Conservation (phyloP, 1,284 basidiomycete species). For the Thelephora terrestris region DNA sequence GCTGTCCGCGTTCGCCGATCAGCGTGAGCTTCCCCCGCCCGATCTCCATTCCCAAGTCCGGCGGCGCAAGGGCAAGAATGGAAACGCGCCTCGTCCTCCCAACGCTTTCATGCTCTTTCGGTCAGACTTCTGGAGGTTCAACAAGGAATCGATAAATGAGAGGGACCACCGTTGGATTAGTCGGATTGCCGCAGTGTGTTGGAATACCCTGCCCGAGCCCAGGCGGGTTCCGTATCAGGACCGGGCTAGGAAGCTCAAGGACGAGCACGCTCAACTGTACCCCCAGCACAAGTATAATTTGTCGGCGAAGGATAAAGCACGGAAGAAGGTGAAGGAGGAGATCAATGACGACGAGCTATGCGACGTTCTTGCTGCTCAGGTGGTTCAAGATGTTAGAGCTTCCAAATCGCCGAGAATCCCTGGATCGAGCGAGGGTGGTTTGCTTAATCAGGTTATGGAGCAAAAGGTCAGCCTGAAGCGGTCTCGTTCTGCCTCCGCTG, state of each 20-base stretch:
- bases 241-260: conserved; percentile 37
- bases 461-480: background rate
- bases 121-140: conserved; percentile 50
- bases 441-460: background rate
- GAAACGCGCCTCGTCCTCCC: conserved; percentile 61
- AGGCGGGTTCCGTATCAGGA: conserved; percentile 31
- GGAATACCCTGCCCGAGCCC: conserved; percentile 27
- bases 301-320: conserved; percentile 18
- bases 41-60: conserved; percentile 21
- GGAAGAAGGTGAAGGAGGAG: conserved; percentile 22
- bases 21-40: background rate
- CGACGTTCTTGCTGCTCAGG: conserved; percentile 12
- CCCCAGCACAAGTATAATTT: conserved; percentile 51
- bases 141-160: conserved; percentile 31
- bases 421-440: background rate
- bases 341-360: conserved; percentile 26
- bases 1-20: background rate
- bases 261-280: conserved; percentile 36
- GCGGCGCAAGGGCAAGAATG: conserved; percentile 29
- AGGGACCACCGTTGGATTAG: conserved; percentile 44
- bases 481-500: too few relatives aligned
- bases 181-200: conserved; percentile 34
- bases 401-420: background rate
- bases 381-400: conserved; percentile 14
- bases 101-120: conserved; percentile 84